Evolutionary conservation across 2,329 filamentous ascomycete genomes (phyloP).

Genomic region (Pseudocercospora crystallina): DNA sequence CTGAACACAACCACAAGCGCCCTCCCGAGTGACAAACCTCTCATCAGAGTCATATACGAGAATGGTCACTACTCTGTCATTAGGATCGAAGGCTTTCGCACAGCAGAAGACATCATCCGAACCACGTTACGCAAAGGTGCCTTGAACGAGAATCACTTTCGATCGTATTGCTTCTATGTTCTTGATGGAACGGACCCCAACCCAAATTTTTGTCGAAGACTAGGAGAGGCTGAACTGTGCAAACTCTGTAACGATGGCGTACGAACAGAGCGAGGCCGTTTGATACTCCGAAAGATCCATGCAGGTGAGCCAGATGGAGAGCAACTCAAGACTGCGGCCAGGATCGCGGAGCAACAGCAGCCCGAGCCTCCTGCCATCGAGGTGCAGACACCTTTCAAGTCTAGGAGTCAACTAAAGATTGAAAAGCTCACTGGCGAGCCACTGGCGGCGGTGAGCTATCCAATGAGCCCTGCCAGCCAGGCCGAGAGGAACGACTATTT

Average conservation of each 20-base stretch:
- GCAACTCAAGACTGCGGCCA: constrained; percentile 82
- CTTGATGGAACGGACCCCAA: constrained; percentile 82
- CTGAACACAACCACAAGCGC: constrained; percentile 65
- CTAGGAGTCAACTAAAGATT: constrained; percentile 80
- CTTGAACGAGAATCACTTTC: constrained; percentile 83
- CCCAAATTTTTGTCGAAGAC: constrained; percentile 73
- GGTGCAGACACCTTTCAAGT: constrained; percentile 62
- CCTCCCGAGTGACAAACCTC: constrained; percentile 79
- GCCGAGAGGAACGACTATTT: constrained; percentile 64
- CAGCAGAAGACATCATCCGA: constrained; percentile 87
- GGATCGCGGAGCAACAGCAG: constrained; percentile 80
- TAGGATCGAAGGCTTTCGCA: constrained; percentile 87
- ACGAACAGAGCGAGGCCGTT: constrained; percentile 80
- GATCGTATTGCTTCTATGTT: constrained; percentile 97
- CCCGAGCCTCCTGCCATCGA: constrained; percentile 55
- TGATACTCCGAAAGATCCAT: constrained; percentile 91
- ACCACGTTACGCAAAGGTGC: constrained; percentile 85
- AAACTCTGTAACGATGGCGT: constrained; percentile 85
- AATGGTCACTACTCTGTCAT: constrained; percentile 90
- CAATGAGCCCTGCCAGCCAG: constrained; percentile 75
- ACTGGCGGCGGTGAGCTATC: constrained; percentile 81
- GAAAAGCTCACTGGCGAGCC: constrained; percentile 86
- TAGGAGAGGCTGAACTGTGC: constrained; percentile 85
- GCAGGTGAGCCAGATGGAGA: constrained; percentile 83
- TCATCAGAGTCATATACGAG: constrained; percentile 91